Evolutionary conservation across 768 basidiomycete genomes (phyloP).

Genomic region (Clitopilus passeckerianus): DNA sequence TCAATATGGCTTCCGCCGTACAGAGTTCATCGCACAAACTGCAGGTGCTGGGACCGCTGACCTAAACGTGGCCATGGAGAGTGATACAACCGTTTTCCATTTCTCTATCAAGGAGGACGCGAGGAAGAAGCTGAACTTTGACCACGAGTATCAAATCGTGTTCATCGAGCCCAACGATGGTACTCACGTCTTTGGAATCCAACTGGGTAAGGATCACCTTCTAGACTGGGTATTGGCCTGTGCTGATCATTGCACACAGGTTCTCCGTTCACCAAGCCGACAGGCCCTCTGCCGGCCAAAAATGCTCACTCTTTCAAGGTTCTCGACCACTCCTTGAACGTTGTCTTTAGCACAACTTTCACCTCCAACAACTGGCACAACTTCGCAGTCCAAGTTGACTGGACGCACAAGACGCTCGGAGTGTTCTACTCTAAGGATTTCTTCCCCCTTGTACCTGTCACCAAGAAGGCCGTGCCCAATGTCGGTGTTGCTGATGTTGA

Average conservation of each 20-base stretch:
- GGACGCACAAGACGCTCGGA: conserved; percentile 42
- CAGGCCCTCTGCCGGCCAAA: conserved; percentile 31
- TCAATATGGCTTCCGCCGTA: conserved; percentile 54
- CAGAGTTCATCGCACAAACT: conserved; percentile 51
- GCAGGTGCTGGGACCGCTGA: conserved; percentile 26
- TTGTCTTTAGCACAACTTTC: conserved; percentile 47
- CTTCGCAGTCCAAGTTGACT: conserved; percentile 55
- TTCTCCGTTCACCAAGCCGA: conserved; percentile 52
- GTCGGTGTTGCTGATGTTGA: conserved; percentile 28
- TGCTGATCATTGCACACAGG: conserved; percentile 24
- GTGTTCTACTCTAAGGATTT: conserved; percentile 47
- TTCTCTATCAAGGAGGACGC: conserved; percentile 37
- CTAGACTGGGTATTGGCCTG: neutral
- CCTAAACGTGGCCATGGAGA: conserved; percentile 35
- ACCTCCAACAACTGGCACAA: conserved; percentile 47
- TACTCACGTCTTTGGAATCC: conserved; percentile 54
- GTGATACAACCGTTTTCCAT: conserved; percentile 21
- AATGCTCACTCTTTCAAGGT: conserved; percentile 49
- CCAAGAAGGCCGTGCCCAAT: conserved; percentile 31
- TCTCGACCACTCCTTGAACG: conserved; percentile 46
- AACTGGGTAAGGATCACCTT: conserved; percentile 37
- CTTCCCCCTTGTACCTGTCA: conserved; percentile 34
- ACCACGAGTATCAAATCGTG: conserved; percentile 59
- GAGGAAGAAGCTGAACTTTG: conserved; percentile 40
- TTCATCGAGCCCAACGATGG: conserved; percentile 61